Evolutionary conservation across 768 basidiomycete species (phyloP), one percentile per base, ranked within the genome.

Genomic region (Lactarius tabidus): DNA sequence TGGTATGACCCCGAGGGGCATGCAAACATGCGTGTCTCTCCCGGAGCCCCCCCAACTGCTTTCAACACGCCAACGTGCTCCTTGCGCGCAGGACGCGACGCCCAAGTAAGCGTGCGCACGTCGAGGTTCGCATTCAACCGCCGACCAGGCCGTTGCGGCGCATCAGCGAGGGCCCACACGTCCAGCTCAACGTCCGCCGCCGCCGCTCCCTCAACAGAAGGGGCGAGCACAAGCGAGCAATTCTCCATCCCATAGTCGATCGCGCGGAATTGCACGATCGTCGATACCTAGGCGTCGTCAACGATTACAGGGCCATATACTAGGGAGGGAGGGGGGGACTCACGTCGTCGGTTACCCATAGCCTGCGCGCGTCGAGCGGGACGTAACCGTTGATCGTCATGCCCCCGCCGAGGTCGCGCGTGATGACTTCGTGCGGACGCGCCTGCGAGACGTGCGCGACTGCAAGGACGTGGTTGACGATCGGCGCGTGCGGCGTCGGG

Each of bases 221-320:
- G 43, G 2, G 60, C 51, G 3, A 61, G 35, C 20, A 35, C 36
- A n/a, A 61, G 48, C 31, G 60, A 53, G 35, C 60, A 61, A 33
- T 61, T 61, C 36, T 61, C 60, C 60, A 61, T 61, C 35, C 60
- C 60, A 31, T 61, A 61, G 35, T 61, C 60, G 60, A 61, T 61
- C n/a, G 51, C 60, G 45, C 60, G 60, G 35, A 61, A 61, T 51
- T 61, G 60, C 48, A 52, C 60, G 45, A 61, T 28, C 51, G 60
- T 61, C 45, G 60, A 61, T 33, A 61, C 35, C 60, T 20, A 9
- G 3, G n/a, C 18, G n/a, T n/a, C 10, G 23, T 23, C 10, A 23
- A n/a, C 10, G 26, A 38, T 29, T 3, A 35, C 5, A 20, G 14
- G 8, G n/a, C n/a, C n/a, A n/a, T n/a, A n/a, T n/a, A n/a, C n/a